phyloP scores from a whole-genome alignment of 2,329 filamentous ascomycete genomes.

The Apiospora aurea region DNA sequence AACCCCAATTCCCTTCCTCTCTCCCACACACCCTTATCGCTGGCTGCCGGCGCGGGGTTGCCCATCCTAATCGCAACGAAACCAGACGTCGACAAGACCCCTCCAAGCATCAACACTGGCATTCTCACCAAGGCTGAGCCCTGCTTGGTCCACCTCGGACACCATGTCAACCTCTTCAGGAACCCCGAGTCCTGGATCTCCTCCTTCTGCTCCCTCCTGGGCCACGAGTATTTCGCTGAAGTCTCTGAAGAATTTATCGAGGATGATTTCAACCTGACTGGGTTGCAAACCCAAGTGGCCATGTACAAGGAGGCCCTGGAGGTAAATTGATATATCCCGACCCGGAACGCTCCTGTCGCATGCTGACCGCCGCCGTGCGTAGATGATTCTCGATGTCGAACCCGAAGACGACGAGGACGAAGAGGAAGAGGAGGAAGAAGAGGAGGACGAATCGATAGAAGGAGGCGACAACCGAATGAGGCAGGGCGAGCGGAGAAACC shows the following conservation, averaged over 20 bases:
- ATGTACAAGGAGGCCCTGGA: conserved; percentile 99
- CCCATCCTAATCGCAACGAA: conserved; percentile 13
- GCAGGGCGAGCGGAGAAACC: conserved; percentile 74
- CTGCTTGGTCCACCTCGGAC: conserved; percentile 23
- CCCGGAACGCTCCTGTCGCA: not conserved
- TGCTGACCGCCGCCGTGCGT: not conserved
- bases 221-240: conserved; percentile 99
- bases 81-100: conserved; percentile 2
- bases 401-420: conserved; percentile 91
- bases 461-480: conserved; percentile 60
- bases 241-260: conserved; percentile 99
- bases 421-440: conserved; percentile 74
- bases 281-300: conserved; percentile 90
- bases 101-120: conserved; percentile 21
- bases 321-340: conserved; percentile 49
- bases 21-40: conserved; percentile 14
- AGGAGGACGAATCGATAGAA: conserved; percentile 74
- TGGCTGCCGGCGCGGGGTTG: conserved; percentile 19
- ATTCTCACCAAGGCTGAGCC: conserved; percentile 2
- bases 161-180: conserved; percentile 68
- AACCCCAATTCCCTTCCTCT: conserved; percentile 10
- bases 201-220: conserved; percentile 92
- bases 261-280: conserved; percentile 99
- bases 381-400: conserved; percentile 98
- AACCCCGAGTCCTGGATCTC: conserved; percentile 93